Percentiles rank a stretch among this genome's conserved stretches.
These are phyloP conservation scores for Gnetum montanum DNA, from an alignment of 75 land plant genomes.

Conservation along the genomic window DNA sequence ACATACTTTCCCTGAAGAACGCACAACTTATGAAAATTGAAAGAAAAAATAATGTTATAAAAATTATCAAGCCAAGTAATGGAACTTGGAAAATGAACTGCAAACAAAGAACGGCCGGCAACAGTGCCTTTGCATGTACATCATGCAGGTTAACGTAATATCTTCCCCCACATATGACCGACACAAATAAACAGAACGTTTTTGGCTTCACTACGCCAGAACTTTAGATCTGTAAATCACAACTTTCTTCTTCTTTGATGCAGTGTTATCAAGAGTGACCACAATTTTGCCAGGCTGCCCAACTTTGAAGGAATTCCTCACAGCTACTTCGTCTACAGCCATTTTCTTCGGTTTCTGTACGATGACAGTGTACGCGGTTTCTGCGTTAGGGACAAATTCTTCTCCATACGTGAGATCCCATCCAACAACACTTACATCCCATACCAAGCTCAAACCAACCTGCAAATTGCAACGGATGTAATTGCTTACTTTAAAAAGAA, in stretches of 20 bases:
- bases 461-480: constrained; percentile 5
- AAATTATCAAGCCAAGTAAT: constrained; percentile 8
- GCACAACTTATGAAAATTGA: too few relatives aligned
- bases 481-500: background rate
- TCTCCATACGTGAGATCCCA: constrained; percentile 62
- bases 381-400: constrained; percentile 51
- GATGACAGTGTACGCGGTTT: constrained; percentile 43
- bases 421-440: constrained; percentile 65
- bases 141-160: too few relatives aligned
- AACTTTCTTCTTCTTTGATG: constrained; percentile 61
- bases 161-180: too few relatives aligned
- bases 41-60: too few relatives aligned
- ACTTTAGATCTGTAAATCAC: constrained; percentile 44
- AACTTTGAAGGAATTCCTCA: constrained; percentile 33
- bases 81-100: constrained; percentile 9
- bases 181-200: too few relatives aligned
- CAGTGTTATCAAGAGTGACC: constrained; percentile 51
- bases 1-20: too few relatives aligned
- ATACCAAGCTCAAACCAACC: constrained; percentile 26
- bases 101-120: constrained; percentile 8
- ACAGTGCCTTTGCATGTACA: constrained; percentile 4
- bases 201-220: too few relatives aligned
- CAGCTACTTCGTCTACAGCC: constrained; percentile 31
- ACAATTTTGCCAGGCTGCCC: constrained; percentile 48
- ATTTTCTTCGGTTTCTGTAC: constrained; percentile 54